Percentiles rank a stretch among this genome's conserved stretches.
Conservation (phyloP, 2,329 filamentous ascomycete species). For the Ceratocystis variospora region DNA sequence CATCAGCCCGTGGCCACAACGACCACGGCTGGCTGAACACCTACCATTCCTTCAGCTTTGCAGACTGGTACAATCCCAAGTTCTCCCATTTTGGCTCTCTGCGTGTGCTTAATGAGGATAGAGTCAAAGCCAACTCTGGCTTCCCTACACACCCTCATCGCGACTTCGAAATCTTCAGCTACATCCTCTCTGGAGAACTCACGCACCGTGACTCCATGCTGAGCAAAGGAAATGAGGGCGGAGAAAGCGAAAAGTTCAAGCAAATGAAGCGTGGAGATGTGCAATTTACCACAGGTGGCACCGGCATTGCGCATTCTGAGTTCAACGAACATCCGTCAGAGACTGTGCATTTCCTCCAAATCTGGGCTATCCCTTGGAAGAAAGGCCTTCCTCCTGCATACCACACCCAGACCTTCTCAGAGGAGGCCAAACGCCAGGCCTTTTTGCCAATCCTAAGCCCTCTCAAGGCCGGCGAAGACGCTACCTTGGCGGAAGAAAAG, state of each 20-base stretch:
- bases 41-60: conserved; percentile 78
- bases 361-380: conserved; percentile 74
- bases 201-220: conserved; percentile 82
- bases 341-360: conserved; percentile 74
- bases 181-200: conserved; percentile 72
- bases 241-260: conserved; percentile 49
- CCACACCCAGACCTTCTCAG: conserved; percentile 58
- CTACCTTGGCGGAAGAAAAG: conserved; percentile 48
- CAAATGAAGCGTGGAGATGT: conserved; percentile 67
- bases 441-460: conserved; percentile 68
- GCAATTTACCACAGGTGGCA: conserved; percentile 82
- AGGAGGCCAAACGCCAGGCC: conserved; percentile 55
- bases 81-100: conserved; percentile 61
- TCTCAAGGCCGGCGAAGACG: conserved; percentile 51
- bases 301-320: conserved; percentile 66
- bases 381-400: conserved; percentile 59
- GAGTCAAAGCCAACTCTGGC: conserved; percentile 57
- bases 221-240: conserved; percentile 50
- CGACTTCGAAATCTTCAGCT: conserved; percentile 82
- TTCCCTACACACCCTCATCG: conserved; percentile 78
- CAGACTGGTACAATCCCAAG: conserved; percentile 51
- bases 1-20: conserved; percentile 56
- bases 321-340: conserved; percentile 60
- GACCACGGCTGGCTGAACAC: conserved; percentile 81
- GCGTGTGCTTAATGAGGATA: conserved; percentile 79